Base-by-base conservation (phyloP, 208 protist species). In the Eutreptiella sp. region DNA sequence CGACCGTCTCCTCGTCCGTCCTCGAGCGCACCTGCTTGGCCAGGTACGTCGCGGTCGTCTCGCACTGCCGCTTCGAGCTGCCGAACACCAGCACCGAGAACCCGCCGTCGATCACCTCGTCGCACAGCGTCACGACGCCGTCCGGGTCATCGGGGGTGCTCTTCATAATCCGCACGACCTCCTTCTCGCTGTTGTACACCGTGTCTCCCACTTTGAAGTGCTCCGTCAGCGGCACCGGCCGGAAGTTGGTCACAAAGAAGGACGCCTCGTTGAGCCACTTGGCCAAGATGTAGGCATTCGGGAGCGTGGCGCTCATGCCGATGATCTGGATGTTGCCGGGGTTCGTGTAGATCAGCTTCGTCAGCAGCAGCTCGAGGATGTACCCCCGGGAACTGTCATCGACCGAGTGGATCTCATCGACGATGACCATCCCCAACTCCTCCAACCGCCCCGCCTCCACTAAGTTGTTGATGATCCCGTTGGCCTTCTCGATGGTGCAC, bases 331-430 rank as follows among this genome's bases (percentile, higher is more conserved):
- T 38, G 9, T 32, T 16, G 23, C 11, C 7, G 26, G 27, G 1
- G 29, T 58, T 28, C n/a, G 4, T 14, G 39, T n/a, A 58, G 21
- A 28, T 52, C 21, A 87, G n/a, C 41, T 82, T 84, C 16, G 48
- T 75, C 0, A 88, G 39, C 11, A 88, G 31, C 7, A 47, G 11
- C 60, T 88, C 82, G 21, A 88, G 2, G 3, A 79, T n/a, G 39
- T 64, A 57, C 19, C 82, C 82, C 21, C 79, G 57, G 11, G 2
- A 9, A 1, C 36, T 21, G 26, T 87, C 77, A 23, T 19, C 43
- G 4, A 88, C n/a, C 47, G 79, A 71, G 54, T 88, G 82, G 14
- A 87, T 29, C 58, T 88, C 82, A 65, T 88, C 82, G 21, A 88
- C 46, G 16, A 88, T 59, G 11, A 89, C 57, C 0, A 79, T 27